Evolutionary conservation across 352 stramenopile species (phyloP).

Genomic region (Globisporangium irregulare): DNA sequence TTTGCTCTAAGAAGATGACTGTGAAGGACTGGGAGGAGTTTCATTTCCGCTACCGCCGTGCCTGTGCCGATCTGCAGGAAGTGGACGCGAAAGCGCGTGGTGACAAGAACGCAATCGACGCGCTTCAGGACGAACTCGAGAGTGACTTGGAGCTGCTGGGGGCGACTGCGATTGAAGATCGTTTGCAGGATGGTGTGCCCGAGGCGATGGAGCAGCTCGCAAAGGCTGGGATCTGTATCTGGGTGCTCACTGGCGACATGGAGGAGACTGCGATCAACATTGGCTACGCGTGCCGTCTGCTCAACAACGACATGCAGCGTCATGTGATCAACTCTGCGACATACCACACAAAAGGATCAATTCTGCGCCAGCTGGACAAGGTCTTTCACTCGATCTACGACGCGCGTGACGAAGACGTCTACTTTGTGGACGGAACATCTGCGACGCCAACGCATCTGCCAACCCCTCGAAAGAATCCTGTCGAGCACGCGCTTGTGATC

Average conservation of each 20-base stretch:
- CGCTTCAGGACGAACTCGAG: constrained; percentile 77
- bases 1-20: constrained; percentile 64
- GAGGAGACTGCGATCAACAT: constrained; percentile 91
- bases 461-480: constrained; percentile 18
- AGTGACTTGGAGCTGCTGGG: constrained; percentile 72
- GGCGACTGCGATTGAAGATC: constrained; percentile 86
- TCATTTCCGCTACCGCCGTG: constrained; percentile 58
- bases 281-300: constrained; percentile 76
- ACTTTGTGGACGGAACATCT: not conserved
- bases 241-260: constrained; percentile 88
- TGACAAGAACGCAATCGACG: constrained; percentile 61
- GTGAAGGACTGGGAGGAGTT: constrained; percentile 66
- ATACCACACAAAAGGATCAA: constrained; percentile 63
- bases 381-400: constrained; percentile 73
- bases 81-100: constrained; percentile 65
- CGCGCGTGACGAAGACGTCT: not conserved
- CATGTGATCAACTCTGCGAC: constrained; percentile 73
- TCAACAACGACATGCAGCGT: constrained; percentile 94
- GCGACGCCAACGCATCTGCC: constrained; percentile 29
- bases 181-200: constrained; percentile 78
- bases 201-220: constrained; percentile 74
- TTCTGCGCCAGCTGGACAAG: constrained; percentile 72
- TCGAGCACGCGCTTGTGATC: constrained; percentile 91
- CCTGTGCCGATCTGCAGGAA: constrained; percentile 57
- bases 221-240: constrained; percentile 83